Conservation (phyloP, 1,139 yeast species). For the Yamadazyma siamensis region DNA sequence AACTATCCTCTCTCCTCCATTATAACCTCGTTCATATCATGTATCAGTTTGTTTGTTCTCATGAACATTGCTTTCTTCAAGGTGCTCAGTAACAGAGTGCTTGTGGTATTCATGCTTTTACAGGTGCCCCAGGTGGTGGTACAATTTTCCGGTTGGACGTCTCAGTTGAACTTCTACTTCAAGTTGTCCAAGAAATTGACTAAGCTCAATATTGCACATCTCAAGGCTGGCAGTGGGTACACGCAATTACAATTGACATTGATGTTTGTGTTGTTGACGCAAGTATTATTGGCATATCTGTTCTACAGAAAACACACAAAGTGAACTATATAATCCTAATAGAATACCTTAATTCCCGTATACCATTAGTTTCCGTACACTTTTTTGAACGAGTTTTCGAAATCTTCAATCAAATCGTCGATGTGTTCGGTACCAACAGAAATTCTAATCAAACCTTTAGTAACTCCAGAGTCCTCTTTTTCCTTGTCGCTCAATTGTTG, state of each 20-base stretch:
- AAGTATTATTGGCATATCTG: slow-evolving; percentile 6
- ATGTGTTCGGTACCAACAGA: slow-evolving; percentile 87
- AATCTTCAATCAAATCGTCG: slow-evolving; percentile 84
- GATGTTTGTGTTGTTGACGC: slow-evolving; percentile 8
- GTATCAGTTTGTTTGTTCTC: slow-evolving; percentile 7
- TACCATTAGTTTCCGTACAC: slow-evolving; percentile 33
- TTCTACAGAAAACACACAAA: slow-evolving; percentile 1
- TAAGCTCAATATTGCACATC: slow-evolving; percentile 11
- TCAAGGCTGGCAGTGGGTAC: slow-evolving; percentile 13
- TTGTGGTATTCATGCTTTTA: slow-evolving; percentile 1
- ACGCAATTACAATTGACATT: slow-evolving; percentile 7
- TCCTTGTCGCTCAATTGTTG: slow-evolving; percentile 84
- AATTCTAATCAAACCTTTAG: slow-evolving; percentile 82
- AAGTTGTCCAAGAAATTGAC: slow-evolving; percentile 7
- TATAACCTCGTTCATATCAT: slow-evolving; percentile 8
- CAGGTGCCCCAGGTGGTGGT: slow-evolving; percentile 9
- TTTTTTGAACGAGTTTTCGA: slow-evolving; percentile 70
- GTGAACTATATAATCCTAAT: background rate
- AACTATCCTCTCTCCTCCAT: slow-evolving; percentile 11
- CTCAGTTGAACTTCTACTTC: slow-evolving; percentile 12
- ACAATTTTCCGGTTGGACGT: slow-evolving; percentile 11
- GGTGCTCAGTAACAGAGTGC: slow-evolving; percentile 1
- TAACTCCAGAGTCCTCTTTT: slow-evolving; percentile 77
- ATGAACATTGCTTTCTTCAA: slow-evolving; percentile 6
- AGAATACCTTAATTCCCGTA: background rate